Evolutionary conservation across 768 basidiomycete genomes (phyloP).

Genomic region (Neoboletus brunneissimus): DNA sequence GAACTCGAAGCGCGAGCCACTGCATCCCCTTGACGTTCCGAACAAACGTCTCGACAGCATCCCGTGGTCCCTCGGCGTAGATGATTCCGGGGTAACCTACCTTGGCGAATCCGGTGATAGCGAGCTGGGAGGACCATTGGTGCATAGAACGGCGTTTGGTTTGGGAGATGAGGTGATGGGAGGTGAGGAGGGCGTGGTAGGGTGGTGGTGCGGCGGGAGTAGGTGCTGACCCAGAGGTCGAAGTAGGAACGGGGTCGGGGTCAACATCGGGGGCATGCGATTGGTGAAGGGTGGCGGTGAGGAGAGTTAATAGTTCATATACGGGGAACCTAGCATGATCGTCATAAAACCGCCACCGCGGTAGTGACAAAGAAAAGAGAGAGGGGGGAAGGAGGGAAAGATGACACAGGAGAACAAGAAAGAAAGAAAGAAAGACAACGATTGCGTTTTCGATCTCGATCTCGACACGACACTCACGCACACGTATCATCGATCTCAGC

Average conservation of each 20-base stretch:
- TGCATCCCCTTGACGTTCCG: conserved; percentile 49
- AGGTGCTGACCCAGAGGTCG: not conserved
- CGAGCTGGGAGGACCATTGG: conserved; percentile 53
- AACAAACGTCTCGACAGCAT: conserved; percentile 60
- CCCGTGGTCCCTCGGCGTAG: conserved; percentile 57
- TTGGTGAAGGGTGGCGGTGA: conserved; percentile 58
- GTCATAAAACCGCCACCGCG: not conserved
- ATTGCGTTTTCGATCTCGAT: too few species aligned
- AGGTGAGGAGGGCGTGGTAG: conserved; percentile 47
- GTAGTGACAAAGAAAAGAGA: not conserved
- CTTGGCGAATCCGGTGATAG: conserved; percentile 66
- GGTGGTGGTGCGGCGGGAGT: not conserved
- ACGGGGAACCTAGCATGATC: conserved; percentile 49
- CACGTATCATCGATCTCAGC: conserved; percentile 31
- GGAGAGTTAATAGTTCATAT: conserved; percentile 56
- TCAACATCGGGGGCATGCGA: not conserved
- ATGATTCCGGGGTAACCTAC: conserved; percentile 75
- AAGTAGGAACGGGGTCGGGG: not conserved
- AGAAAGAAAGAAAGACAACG: not conserved
- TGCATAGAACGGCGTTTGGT: conserved; percentile 58
- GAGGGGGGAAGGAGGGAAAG: too few species aligned
- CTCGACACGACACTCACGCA: conserved; percentile 16
- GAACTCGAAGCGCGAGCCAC: not conserved
- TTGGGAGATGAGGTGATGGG: conserved; percentile 68
- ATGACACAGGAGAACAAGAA: too few species aligned